Base-by-base conservation (phyloP, 169 alveolate species). In the Neospora caninum region DNA sequence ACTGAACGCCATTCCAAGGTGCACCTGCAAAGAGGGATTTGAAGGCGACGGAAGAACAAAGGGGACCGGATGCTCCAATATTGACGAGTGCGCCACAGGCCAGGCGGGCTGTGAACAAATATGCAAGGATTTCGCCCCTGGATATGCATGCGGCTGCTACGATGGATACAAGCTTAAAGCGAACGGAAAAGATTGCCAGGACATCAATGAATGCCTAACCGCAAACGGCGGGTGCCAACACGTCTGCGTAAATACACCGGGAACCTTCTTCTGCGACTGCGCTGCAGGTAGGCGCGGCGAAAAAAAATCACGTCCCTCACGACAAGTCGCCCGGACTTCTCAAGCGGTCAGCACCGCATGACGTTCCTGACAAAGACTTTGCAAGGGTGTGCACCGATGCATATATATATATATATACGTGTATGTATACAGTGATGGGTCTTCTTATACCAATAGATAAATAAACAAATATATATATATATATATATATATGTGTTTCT, bases 31-130 rank as follows among this genome's bases (percentile, higher is more conserved):
- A 49, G 94, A 92, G 36, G 97, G 97, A 38, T 95, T 88, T 36
- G 87, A 80, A 58, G 97, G 97, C 67, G 97, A 95, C 92, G 97
- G 97, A 31, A 69, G 88, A 34, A 94, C 88, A 34, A 73, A 94
- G 49, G 82, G 95, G 0, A 92, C 86, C 45, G 95, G 94, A 45
- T 95, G 97, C 93, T 36, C 69, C 80, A 96, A 96, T 82, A 91
- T 95, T 88, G 95, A 96, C 58, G 97, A 96, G 54, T 96, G 97
- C 89, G 53, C 80, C 41, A 94, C 93, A 10, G 96, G 96, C 7
- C 42, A 88, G 39, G 93, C 93, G 0, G 94, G 70, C 36, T 93
- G 95, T 88, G 94, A 95, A 64, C 91, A 87, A 96, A 96, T 73
- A 29, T 58, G 36, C 95, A 43, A 18, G 97, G 97, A 58, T 89